These are phyloP conservation scores for Podila verticillata DNA, from an alignment of 192 early-diverging fungal genomes.

Conservation along the genomic window DNA sequence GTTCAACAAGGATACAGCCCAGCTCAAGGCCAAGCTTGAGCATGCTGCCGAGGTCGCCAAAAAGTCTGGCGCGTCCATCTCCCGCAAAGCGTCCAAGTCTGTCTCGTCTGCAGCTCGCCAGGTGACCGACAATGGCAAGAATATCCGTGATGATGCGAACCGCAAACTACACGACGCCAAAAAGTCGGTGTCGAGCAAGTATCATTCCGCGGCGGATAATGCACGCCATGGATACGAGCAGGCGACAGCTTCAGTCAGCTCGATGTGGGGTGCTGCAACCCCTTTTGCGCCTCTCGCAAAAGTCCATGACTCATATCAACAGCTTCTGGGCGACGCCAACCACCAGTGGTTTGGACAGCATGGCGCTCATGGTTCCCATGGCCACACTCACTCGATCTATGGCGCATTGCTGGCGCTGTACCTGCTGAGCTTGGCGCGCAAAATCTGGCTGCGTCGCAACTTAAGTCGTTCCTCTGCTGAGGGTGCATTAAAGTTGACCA, in stretches of 20 bases:
- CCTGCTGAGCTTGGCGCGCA: constrained; percentile 25
- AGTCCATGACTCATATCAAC: constrained; percentile 31
- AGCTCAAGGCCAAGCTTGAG: constrained; percentile 34
- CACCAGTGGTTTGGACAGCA: constrained; percentile 16
- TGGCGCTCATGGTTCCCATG: neutral
- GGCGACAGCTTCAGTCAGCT: constrained; percentile 25
- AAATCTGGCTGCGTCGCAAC: constrained; percentile 35
- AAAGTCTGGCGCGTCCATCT: constrained; percentile 33
- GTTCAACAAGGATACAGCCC: constrained; percentile 30
- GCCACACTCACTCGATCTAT: constrained; percentile 27
- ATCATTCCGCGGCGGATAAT: neutral
- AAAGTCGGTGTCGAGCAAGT: constrained; percentile 19
- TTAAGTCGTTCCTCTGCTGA: neutral
- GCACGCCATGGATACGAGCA: constrained; percentile 11
- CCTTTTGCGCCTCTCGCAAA: constrained; percentile 22
- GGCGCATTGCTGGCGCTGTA: constrained; percentile 39
- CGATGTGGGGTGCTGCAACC: constrained; percentile 40
- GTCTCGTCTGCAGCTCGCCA: constrained; percentile 18
- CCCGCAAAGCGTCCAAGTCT: constrained; percentile 26
- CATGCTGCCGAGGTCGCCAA: constrained; percentile 18
- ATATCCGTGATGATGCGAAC: constrained; percentile 16
- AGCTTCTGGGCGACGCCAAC: constrained; percentile 21
- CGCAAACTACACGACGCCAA: constrained; percentile 16
- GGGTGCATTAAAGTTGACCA: constrained; percentile 10
- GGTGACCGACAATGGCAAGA: constrained; percentile 10